A percentile compares a stretch with the other conserved stretches of the same genome.
phyloP scores from a whole-genome alignment of 2,329 filamentous ascomycete species.

The Apiospora kogelbergensis region DNA sequence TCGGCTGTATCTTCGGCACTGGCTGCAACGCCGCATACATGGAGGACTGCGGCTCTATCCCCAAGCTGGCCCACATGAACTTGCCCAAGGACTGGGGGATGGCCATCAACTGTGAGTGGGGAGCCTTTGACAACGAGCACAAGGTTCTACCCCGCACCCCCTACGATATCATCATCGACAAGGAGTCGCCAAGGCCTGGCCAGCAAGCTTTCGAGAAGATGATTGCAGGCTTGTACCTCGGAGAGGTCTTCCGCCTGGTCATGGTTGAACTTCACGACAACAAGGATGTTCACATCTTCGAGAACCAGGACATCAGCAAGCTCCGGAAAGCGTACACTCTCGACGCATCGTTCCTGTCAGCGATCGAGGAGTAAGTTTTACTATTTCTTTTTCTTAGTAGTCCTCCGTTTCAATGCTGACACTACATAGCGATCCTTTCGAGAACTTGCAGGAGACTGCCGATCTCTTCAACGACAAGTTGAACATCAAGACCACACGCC shows the following conservation, averaged over 20 bases:
- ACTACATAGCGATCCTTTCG: slow-evolving; percentile 73
- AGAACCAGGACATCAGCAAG: slow-evolving; percentile 75
- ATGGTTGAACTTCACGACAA: slow-evolving; percentile 83
- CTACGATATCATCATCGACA: slow-evolving; percentile 86
- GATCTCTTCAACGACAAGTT: slow-evolving; percentile 81
- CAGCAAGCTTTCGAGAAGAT: slow-evolving; percentile 98
- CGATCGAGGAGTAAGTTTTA: slow-evolving; percentile 76
- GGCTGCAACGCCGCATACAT: slow-evolving; percentile 99
- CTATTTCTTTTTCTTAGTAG: slow-evolving; percentile 1
- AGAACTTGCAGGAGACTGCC: slow-evolving; percentile 87
- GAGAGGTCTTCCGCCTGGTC: slow-evolving; percentile 89
- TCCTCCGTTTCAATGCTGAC: slow-evolving; percentile 20
- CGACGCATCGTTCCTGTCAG: slow-evolving; percentile 89
- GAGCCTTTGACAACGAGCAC: slow-evolving; percentile 94
- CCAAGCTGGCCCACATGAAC: slow-evolving; percentile 90
- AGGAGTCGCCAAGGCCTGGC: slow-evolving; percentile 86
- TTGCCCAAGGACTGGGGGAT: slow-evolving; percentile 81
- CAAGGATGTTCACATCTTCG: slow-evolving; percentile 73
- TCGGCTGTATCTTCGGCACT: slow-evolving; percentile 97
- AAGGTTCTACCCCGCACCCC: slow-evolving; percentile 80
- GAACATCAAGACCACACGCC: slow-evolving; percentile 65
- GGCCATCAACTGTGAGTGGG: slow-evolving; percentile 98
- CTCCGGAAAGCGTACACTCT: slow-evolving; percentile 86
- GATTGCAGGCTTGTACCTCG: slow-evolving; percentile 91
- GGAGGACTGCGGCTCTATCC: slow-evolving; percentile 87